A percentile compares a stretch with the other conserved stretches of the same genome.
phyloP scores from a whole-genome alignment of 768 basidiomycete genomes.

The Coprinopsis sp. region DNA sequence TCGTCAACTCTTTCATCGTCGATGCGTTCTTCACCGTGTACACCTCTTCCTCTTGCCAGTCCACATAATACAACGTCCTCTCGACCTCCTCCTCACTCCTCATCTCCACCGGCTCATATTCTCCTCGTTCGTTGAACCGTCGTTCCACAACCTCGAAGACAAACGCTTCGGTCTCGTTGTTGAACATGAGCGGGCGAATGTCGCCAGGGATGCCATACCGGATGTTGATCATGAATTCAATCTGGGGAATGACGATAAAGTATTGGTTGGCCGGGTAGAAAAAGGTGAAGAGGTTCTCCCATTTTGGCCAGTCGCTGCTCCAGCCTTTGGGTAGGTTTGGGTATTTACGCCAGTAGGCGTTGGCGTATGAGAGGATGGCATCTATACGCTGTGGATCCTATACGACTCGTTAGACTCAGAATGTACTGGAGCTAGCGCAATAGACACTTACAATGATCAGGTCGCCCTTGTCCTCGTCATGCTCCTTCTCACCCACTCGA shows the following conservation, averaged over 20 bases:
- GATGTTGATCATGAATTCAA: slow-evolving; percentile 18
- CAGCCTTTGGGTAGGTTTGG: slow-evolving; percentile 12
- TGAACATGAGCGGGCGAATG: slow-evolving; percentile 14
- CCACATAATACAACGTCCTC: slow-evolving; percentile 5
- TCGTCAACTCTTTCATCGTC: slow-evolving; percentile 2
- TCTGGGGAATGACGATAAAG: slow-evolving; percentile 19
- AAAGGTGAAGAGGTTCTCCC: slow-evolving; percentile 14
- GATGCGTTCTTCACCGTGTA: slow-evolving; percentile 1
- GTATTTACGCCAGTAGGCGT: slow-evolving; percentile 1
- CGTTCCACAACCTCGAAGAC: slow-evolving; percentile 10
- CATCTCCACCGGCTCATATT: background rate
- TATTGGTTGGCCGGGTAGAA: slow-evolving; percentile 16
- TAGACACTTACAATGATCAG: background rate
- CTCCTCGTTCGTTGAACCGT: background rate
- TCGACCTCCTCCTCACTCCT: background rate
- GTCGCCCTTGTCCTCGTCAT: background rate
- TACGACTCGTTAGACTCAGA: background rate
- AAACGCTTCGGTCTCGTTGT: slow-evolving; percentile 9
- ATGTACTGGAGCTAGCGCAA: background rate
- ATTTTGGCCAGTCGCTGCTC: slow-evolving; percentile 13
- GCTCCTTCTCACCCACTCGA: background rate
- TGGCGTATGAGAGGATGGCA: background rate
- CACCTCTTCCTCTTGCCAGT: slow-evolving; percentile 9
- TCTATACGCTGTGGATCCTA: slow-evolving; percentile 6
- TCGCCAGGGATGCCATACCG: slow-evolving; percentile 16